Percentiles rank a stretch among this genome's conserved stretches.
These are phyloP conservation scores for Ilyonectria sp. DNA, from an alignment of 2,329 filamentous ascomycete species.

Conservation along the genomic window DNA sequence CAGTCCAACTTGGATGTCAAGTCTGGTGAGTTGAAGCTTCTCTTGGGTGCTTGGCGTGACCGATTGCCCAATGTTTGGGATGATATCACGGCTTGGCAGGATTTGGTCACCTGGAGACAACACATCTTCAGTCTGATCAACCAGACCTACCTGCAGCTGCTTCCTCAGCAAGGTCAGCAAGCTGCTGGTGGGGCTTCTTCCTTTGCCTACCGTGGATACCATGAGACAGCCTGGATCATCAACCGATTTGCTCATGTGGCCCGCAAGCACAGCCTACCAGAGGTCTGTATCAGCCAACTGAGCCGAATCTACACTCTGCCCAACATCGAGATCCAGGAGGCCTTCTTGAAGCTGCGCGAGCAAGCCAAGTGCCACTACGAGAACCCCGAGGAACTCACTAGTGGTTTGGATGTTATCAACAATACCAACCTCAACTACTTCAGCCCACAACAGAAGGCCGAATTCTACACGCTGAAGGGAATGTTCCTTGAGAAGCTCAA, in stretches of 20 bases:
- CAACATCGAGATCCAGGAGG: constrained; percentile 99
- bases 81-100: constrained; percentile 99
- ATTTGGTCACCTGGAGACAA: constrained; percentile 99
- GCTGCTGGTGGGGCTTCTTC: constrained; percentile 88
- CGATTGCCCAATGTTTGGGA: constrained; percentile 98
- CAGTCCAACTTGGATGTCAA: constrained; percentile 91
- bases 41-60: constrained; percentile 96
- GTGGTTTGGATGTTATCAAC: constrained; percentile 97
- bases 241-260: constrained; percentile 98
- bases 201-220: constrained; percentile 96
- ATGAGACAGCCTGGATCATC: constrained; percentile 99
- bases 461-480: constrained; percentile 99
- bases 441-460: constrained; percentile 93
- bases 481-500: constrained; percentile 98
- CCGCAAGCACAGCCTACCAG: constrained; percentile 94
- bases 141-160: constrained; percentile 87
- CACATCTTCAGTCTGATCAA: constrained; percentile 99
- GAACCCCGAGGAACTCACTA: constrained; percentile 92
- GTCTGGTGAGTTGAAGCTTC: constrained; percentile 93
- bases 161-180: constrained; percentile 81
- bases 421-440: constrained; percentile 99
- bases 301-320: constrained; percentile 98
- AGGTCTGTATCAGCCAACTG: constrained; percentile 97
- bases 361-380: constrained; percentile 99
- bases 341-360: constrained; percentile 97